These are phyloP conservation scores for Fusarium verticillioides DNA, from an alignment of 2,329 filamentous ascomycete genomes.

Conservation along the genomic window DNA sequence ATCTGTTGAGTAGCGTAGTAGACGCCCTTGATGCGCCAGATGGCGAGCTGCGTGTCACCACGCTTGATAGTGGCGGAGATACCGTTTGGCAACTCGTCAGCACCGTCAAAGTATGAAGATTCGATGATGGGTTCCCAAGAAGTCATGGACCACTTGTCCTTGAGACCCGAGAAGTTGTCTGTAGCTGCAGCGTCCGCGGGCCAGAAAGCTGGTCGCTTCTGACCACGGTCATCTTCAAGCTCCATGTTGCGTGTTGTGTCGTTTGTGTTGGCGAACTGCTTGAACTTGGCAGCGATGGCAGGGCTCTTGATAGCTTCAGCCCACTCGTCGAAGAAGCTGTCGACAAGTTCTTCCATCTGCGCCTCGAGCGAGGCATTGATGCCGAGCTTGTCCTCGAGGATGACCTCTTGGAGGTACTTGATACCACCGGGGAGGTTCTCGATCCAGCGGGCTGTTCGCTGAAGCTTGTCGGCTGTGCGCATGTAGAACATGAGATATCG, in stretches of 20 bases:
- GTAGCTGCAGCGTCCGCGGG: conserved; percentile 71
- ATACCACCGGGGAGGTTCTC: conserved; percentile 86
- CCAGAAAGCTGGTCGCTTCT: conserved; percentile 82
- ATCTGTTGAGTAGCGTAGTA: conserved; percentile 93
- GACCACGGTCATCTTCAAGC: conserved; percentile 75
- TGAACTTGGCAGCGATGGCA: conserved; percentile 74
- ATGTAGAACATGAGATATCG: conserved; percentile 95
- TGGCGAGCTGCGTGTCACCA: conserved; percentile 87
- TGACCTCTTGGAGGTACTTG: conserved; percentile 82
- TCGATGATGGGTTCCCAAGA: conserved; percentile 85
- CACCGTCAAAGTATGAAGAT: conserved; percentile 73
- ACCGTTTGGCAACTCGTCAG: conserved; percentile 73
- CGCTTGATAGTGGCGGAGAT: conserved; percentile 83
- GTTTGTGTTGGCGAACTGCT: conserved; percentile 84
- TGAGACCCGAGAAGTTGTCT: conserved; percentile 76
- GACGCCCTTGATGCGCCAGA: conserved; percentile 83
- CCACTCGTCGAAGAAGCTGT: conserved; percentile 91
- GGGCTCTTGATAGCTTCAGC: conserved; percentile 81
- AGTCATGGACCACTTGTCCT: conserved; percentile 67
- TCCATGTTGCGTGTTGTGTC: conserved; percentile 79
- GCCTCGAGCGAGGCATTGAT: conserved; percentile 85
- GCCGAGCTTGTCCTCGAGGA: conserved; percentile 86
- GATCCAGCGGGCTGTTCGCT: conserved; percentile 89
- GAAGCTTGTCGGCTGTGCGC: conserved; percentile 88
- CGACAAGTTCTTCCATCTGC: conserved; percentile 88